Conservation (phyloP, 495 filamentous ascomycete genomes). For the Hyaloscypha bicolor region DNA sequence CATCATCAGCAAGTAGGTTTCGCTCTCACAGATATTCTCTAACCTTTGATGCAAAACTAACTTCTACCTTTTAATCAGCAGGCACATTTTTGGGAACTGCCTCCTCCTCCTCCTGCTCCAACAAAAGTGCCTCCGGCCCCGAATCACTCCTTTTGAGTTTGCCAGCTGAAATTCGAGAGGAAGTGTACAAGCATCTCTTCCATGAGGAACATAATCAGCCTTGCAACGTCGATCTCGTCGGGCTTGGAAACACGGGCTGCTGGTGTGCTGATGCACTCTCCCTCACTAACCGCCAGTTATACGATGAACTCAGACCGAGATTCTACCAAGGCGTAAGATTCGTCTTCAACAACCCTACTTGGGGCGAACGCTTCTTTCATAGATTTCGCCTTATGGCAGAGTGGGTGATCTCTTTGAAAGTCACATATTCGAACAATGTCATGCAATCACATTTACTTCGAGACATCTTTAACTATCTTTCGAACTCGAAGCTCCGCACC, state of each 20-base stretch:
- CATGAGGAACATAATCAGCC: not conserved
- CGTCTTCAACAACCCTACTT: not conserved
- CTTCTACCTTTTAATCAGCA: not conserved
- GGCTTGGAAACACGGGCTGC: slow-evolving; percentile 7
- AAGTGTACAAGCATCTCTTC: slow-evolving; percentile 20
- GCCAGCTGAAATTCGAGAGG: slow-evolving; percentile 20
- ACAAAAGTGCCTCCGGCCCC: not conserved
- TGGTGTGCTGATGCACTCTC: slow-evolving; percentile 18
- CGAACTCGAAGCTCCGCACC: not conserved
- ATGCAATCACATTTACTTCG: not conserved
- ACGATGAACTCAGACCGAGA: slow-evolving; percentile 8
- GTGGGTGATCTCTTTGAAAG: slow-evolving; percentile 7
- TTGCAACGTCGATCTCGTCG: not conserved
- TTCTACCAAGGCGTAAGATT: slow-evolving; percentile 15
- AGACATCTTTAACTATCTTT: slow-evolving; percentile 2
- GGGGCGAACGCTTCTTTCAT: not conserved
- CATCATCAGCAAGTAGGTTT: no score
- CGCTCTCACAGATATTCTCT: no score
- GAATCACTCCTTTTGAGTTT: not conserved
- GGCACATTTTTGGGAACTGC: not conserved
- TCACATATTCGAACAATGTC: not conserved
- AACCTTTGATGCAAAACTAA: no score
- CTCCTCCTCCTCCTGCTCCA: not conserved
- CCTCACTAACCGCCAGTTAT: slow-evolving; percentile 10
- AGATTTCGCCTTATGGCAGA: not conserved